Percentiles rank a stretch among this genome's conserved stretches.
Evolutionary conservation across 148 eudicot genomes (phyloP).

Genomic region (Beta vulgaris): DNA sequence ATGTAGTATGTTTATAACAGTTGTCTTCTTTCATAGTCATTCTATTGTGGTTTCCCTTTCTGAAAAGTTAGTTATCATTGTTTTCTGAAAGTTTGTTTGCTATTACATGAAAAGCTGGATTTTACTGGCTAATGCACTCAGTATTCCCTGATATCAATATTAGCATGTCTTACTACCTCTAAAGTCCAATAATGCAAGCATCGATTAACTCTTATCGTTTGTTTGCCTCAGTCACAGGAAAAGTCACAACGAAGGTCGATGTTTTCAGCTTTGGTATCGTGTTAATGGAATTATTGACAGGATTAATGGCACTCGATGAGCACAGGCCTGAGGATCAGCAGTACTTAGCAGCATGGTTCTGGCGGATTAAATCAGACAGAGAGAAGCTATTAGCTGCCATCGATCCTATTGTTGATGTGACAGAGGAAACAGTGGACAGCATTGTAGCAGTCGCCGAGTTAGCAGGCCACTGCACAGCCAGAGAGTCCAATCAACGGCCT

Average conservation of each 20-base stretch:
- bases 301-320: slow-evolving; percentile 86
- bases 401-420: slow-evolving; percentile 63
- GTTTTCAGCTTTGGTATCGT: slow-evolving; percentile 96
- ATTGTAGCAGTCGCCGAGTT: slow-evolving; percentile 62
- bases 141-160: background rate
- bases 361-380: slow-evolving; percentile 62
- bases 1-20: background rate
- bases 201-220: background rate
- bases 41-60: background rate
- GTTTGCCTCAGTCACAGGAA: slow-evolving; percentile 74
- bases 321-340: slow-evolving; percentile 84
- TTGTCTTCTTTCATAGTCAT: background rate
- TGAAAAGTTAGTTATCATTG: background rate
- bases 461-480: slow-evolving; percentile 92
- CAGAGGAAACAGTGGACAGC: slow-evolving; percentile 59
- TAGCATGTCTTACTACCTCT: background rate
- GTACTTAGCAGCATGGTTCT: slow-evolving; percentile 88
- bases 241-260: slow-evolving; percentile 84
- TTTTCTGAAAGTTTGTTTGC: background rate
- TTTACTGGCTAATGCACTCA: background rate
- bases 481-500: slow-evolving; percentile 86
- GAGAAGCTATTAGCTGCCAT: slow-evolving; percentile 66
- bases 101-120: background rate
- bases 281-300: slow-evolving; percentile 88
- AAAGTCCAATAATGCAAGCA: background rate